Evolutionary conservation across 768 basidiomycete genomes (phyloP).

Genomic region (Amanita jacksonii): DNA sequence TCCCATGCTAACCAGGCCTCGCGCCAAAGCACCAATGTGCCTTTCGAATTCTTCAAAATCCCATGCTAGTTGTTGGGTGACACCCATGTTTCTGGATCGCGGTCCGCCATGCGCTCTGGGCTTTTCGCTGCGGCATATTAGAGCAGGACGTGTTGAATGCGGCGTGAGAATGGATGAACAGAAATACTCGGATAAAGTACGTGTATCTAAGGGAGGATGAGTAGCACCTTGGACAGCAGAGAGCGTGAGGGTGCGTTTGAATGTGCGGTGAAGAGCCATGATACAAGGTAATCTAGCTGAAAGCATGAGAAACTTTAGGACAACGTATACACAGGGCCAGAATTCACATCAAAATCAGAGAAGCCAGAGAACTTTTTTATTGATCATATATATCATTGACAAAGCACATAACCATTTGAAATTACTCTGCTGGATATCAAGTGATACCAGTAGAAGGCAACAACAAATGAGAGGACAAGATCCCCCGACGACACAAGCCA

Average conservation of each 20-base stretch:
- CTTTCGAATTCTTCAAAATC: conserved; percentile 60
- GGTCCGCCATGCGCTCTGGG: conserved; percentile 56
- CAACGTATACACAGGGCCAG: no score
- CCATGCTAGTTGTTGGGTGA: conserved; percentile 56
- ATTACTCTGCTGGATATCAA: conserved; percentile 3
- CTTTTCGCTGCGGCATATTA: conserved; percentile 54
- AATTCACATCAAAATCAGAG: no score
- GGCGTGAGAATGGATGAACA: conserved; percentile 40
- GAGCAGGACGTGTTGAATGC: conserved; percentile 43
- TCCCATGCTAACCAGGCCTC: conserved; percentile 61
- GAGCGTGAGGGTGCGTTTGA: conserved; percentile 21
- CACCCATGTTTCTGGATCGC: conserved; percentile 36
- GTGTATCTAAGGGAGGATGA: conserved; percentile 42
- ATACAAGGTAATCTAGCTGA: neutral
- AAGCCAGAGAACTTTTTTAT: no score
- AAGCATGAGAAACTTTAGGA: conserved; percentile 9
- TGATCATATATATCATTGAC: no score
- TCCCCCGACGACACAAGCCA: conserved; percentile 33
- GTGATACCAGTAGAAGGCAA: conserved; percentile 5
- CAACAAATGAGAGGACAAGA: conserved; percentile 14
- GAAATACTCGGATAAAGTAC: conserved; percentile 59
- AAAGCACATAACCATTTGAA: conserved; percentile 7
- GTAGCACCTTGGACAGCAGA: conserved; percentile 51
- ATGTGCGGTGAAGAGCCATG: neutral
- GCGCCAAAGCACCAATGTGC: conserved; percentile 57